Conservation (phyloP, 805 yeast species). For the Pichia scutulata region DNA sequence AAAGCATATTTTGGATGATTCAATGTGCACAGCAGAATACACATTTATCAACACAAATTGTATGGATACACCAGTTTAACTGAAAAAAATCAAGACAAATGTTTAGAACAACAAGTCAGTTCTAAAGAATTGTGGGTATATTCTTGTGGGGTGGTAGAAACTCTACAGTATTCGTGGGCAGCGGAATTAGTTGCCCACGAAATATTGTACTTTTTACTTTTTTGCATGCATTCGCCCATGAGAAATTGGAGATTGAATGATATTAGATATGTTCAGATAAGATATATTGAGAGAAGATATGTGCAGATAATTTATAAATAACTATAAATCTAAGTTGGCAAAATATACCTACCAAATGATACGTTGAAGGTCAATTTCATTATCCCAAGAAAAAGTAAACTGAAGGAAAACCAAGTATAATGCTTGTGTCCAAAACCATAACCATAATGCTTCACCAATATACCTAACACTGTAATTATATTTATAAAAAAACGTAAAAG, state of each 20-base stretch:
- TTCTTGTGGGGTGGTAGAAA: too few species aligned
- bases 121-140: too few species aligned
- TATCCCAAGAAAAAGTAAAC: slow-evolving; percentile 61
- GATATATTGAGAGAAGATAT: too few species aligned
- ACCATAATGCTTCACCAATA: slow-evolving; percentile 55
- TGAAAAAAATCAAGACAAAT: too few species aligned
- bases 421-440: slow-evolving; percentile 43
- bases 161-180: too few species aligned
- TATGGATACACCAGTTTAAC: too few species aligned
- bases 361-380: slow-evolving; percentile 58
- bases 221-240: too few species aligned
- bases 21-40: slow-evolving; percentile 64
- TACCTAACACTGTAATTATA: slow-evolving; percentile 30
- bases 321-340: neutral
- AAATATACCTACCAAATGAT: slow-evolving; percentile 69
- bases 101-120: too few species aligned
- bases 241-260: too few species aligned
- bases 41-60: slow-evolving; percentile 41
- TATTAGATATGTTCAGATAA: too few species aligned
- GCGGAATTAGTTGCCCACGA: too few species aligned
- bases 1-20: slow-evolving; percentile 69
- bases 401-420: slow-evolving; percentile 50
- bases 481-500: slow-evolving; percentile 13
- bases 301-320: neutral
- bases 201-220: neutral